Evolutionary conservation across 768 basidiomycete species (phyloP).

Genomic region (Suillus subaureus): DNA sequence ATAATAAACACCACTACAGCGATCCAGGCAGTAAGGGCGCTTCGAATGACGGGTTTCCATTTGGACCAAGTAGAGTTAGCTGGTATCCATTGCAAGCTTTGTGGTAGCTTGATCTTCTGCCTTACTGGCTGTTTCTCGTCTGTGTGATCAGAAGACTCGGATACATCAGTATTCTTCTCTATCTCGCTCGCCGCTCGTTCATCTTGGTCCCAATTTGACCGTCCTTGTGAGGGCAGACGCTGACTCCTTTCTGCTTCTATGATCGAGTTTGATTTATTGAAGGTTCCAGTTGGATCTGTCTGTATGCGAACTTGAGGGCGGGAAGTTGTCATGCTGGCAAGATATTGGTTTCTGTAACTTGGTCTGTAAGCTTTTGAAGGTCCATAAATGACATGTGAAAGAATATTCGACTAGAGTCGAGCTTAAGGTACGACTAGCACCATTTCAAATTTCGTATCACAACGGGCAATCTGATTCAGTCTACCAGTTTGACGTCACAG

Average conservation of each 20-base stretch:
- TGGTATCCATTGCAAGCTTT: conserved; percentile 54
- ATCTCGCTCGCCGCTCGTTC: neutral
- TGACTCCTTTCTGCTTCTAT: neutral
- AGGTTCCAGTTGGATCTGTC: neutral
- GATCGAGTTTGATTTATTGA: too few species aligned
- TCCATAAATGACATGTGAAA: too few species aligned
- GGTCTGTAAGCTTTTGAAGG: too few species aligned
- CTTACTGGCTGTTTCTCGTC: neutral
- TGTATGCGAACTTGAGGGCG: conserved; percentile 8
- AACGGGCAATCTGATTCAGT: too few species aligned
- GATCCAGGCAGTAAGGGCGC: conserved; percentile 64
- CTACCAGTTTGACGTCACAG: too few species aligned
- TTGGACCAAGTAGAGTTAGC: conserved; percentile 59
- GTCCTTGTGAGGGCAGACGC: neutral
- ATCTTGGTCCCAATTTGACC: neutral
- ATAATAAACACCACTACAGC: conserved; percentile 61
- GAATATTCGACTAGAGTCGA: too few species aligned
- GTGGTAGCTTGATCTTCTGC: conserved; percentile 26
- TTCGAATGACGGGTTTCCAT: conserved; percentile 64
- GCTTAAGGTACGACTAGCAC: too few species aligned
- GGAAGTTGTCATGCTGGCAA: neutral
- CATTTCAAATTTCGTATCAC: neutral
- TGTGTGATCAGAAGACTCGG: neutral
- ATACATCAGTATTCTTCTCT: neutral
- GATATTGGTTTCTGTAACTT: too few species aligned